phyloP scores from a whole-genome alignment of 2,329 filamentous ascomycete genomes.

The Aaosphaeria arxii region DNA sequence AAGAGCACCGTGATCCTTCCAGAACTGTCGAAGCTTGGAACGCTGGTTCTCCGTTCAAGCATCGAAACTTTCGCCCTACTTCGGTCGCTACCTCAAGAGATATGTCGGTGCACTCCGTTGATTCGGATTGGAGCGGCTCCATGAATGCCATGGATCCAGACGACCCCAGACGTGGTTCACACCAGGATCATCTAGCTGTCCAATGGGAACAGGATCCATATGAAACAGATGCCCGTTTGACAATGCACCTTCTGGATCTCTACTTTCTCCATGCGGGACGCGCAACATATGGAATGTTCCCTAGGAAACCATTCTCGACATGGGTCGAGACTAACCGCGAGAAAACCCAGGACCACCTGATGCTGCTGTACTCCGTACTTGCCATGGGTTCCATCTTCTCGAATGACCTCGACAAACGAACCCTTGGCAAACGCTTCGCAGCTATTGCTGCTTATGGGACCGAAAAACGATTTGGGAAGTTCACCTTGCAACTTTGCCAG shows the following conservation, averaged over 20 bases:
- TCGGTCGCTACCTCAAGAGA: constrained; percentile 21
- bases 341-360: constrained; percentile 54
- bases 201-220: constrained; percentile 56
- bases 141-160: constrained; percentile 24
- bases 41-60: constrained; percentile 20
- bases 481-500: constrained; percentile 65
- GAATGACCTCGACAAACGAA: constrained; percentile 42
- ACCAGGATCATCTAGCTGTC: constrained; percentile 30
- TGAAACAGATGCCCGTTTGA: constrained; percentile 47
- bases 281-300: constrained; percentile 56
- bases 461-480: constrained; percentile 48
- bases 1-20: constrained; percentile 27
- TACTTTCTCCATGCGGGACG: constrained; percentile 59
- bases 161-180: constrained; percentile 25
- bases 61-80: constrained; percentile 22
- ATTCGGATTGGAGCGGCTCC: constrained; percentile 33
- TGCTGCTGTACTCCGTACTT: constrained; percentile 60
- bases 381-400: constrained; percentile 58
- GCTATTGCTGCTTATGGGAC: constrained; percentile 58
- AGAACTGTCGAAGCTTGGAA: constrained; percentile 27
- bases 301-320: constrained; percentile 49
- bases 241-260: constrained; percentile 51
- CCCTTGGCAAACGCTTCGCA: constrained; percentile 48
- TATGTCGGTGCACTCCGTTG: constrained; percentile 32
- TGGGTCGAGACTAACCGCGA: constrained; percentile 52